Evolutionary conservation across 2,329 filamentous ascomycete species (phyloP).

Genomic region (Cercospora sp.): DNA sequence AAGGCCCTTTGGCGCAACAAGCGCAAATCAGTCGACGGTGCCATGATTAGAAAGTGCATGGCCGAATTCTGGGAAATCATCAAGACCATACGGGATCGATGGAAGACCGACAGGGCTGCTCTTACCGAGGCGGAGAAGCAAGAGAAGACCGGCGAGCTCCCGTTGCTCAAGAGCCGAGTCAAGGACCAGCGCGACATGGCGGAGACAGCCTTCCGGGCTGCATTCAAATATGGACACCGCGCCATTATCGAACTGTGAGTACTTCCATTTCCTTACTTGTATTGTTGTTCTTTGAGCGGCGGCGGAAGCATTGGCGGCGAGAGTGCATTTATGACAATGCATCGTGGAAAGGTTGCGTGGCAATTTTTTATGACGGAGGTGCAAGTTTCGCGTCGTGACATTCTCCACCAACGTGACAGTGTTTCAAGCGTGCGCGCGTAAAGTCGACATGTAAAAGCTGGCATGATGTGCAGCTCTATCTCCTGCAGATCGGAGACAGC

Average conservation of each 20-base stretch:
- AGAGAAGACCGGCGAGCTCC: constrained; percentile 55
- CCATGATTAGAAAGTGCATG: constrained; percentile 57
- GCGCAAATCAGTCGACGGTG: constrained; percentile 50
- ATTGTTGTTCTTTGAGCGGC: constrained; percentile 4
- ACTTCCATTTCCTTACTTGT: constrained; percentile 12
- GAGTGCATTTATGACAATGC: not conserved
- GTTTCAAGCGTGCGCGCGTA: not conserved
- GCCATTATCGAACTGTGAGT: constrained; percentile 48
- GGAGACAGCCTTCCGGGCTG: constrained; percentile 51
- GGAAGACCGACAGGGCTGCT: constrained; percentile 59
- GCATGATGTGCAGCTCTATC: not conserved
- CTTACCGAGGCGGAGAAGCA: constrained; percentile 60
- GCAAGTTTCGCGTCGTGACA: not conserved
- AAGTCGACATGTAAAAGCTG: not conserved
- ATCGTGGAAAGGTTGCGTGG: not conserved
- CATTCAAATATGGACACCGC: constrained; percentile 49
- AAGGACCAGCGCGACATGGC: constrained; percentile 59
- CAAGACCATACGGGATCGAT: constrained; percentile 60
- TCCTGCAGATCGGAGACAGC: not conserved
- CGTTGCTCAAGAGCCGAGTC: constrained; percentile 57
- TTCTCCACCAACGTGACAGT: not conserved
- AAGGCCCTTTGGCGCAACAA: constrained; percentile 62
- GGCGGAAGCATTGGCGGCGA: not conserved
- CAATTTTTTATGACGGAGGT: not conserved
- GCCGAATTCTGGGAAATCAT: constrained; percentile 61